Evolutionary conservation across 176 grass and related monocot species (phyloP).

Genomic region (Paspalum vaginatum): DNA sequence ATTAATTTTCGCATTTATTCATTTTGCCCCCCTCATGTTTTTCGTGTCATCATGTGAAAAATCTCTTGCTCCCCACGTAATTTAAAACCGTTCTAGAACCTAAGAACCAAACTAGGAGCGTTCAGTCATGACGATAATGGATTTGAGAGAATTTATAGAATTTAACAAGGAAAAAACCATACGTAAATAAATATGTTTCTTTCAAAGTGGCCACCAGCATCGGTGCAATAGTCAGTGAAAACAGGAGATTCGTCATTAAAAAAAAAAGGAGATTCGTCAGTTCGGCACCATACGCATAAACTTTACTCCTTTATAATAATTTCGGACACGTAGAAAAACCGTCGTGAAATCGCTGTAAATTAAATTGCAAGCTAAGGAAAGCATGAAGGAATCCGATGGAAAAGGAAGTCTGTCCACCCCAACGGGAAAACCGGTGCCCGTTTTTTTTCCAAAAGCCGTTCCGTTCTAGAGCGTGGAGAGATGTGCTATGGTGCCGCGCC

Average conservation of each 20-base stretch:
- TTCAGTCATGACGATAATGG: not conserved
- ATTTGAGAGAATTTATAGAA: not conserved
- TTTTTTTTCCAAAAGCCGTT: constrained; percentile 28
- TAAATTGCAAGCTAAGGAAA: constrained; percentile 24
- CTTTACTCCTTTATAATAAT: not conserved
- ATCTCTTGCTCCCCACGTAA: not conserved
- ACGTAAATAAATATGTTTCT: not conserved
- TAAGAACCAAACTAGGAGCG: not conserved
- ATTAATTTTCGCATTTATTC: not conserved
- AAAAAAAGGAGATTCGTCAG: not conserved
- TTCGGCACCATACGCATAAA: not conserved
- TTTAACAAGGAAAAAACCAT: not conserved
- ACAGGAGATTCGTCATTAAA: not conserved
- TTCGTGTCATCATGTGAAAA: not conserved
- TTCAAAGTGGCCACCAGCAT: not conserved
- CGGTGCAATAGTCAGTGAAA: not conserved
- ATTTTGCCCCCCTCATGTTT: not conserved
- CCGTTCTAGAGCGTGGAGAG: not conserved
- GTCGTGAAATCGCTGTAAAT: constrained; percentile 2
- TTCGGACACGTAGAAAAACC: not conserved
- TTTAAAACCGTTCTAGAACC: not conserved
- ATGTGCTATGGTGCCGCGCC: not conserved
- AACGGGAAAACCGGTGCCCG: constrained; percentile 10
- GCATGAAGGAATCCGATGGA: constrained; percentile 23
- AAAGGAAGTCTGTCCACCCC: not conserved